Evolutionary conservation across 768 basidiomycete genomes (phyloP).

Genomic region (Nevesoporus exiguus): DNA sequence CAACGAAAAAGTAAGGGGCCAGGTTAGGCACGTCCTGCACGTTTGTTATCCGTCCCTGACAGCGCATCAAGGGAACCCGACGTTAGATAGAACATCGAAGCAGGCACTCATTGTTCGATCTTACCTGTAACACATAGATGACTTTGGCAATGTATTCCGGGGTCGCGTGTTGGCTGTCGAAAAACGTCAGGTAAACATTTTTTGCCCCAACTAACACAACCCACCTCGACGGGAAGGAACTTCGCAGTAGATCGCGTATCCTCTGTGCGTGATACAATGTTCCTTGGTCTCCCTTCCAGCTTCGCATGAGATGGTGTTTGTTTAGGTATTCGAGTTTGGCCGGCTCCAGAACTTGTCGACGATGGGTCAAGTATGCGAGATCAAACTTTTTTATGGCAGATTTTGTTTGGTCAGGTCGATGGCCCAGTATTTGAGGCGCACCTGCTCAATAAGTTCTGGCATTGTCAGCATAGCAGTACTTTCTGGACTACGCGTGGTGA

Average conservation of each 20-base stretch:
- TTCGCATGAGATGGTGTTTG: constrained; percentile 72
- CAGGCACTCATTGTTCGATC: neutral
- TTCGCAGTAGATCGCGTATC: constrained; percentile 50
- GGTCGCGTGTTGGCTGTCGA: constrained; percentile 43
- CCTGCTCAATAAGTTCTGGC: constrained; percentile 63
- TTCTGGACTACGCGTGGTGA: constrained; percentile 48
- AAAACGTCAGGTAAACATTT: neutral
- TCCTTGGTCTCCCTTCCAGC: constrained; percentile 48
- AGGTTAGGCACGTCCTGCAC: constrained; percentile 66
- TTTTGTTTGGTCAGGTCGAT: neutral
- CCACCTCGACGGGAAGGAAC: constrained; percentile 59
- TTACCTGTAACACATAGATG: constrained; percentile 59
- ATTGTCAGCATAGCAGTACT: constrained; percentile 62
- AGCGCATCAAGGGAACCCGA: no score
- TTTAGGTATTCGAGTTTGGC: constrained; percentile 84
- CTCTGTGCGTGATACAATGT: constrained; percentile 52
- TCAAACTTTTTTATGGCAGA: constrained; percentile 64
- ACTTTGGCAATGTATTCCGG: constrained; percentile 61
- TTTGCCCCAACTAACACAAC: neutral
- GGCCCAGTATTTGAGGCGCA: constrained; percentile 26
- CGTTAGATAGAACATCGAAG: no score
- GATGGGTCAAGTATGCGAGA: constrained; percentile 69
- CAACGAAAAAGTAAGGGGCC: constrained; percentile 76
- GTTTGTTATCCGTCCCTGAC: constrained; percentile 68
- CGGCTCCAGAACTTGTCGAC: constrained; percentile 78